Evolutionary conservation across 1,284 basidiomycete genomes (phyloP).

Genomic region (Fomitiporia mediterranea): DNA sequence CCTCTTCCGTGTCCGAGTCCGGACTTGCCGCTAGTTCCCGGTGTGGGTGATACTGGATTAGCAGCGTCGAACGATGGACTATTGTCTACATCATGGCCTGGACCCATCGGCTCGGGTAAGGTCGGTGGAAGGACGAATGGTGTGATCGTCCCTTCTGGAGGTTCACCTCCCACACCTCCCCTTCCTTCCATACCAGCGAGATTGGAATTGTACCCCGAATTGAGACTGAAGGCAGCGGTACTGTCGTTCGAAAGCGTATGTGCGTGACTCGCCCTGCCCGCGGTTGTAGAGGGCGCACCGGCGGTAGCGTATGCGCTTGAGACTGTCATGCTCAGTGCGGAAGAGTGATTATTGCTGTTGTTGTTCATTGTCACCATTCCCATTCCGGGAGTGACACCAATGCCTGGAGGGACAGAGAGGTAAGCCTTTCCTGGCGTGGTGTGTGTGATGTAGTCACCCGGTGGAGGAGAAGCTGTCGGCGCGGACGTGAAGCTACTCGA

Average conservation of each 20-base stretch:
- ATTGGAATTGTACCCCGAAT: no score
- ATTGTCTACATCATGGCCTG: no score
- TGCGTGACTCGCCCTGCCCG: conserved; percentile 2
- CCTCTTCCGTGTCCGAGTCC: not conserved
- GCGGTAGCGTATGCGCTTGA: conserved; percentile 4
- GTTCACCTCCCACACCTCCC: not conserved
- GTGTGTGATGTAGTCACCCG: not conserved
- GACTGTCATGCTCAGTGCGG: no score
- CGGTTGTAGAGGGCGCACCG: not conserved
- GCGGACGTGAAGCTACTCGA: not conserved
- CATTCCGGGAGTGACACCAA: not conserved
- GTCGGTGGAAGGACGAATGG: conserved; percentile 13
- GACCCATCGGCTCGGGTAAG: conserved; percentile 7
- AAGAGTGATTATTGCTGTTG: not conserved
- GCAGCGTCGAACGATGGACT: not conserved
- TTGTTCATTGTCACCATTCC: not conserved
- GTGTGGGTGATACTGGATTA: not conserved
- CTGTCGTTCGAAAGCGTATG: conserved; percentile 10
- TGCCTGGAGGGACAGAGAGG: not conserved
- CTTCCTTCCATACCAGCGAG: not conserved
- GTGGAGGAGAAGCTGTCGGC: not conserved
- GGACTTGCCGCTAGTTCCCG: not conserved
- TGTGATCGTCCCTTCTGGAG: conserved; percentile 14
- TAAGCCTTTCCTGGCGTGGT: conserved; percentile 2
- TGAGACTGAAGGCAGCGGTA: not conserved